Evolutionary conservation across 495 filamentous ascomycete genomes (phyloP).

Genomic region (Xylaria sp.): DNA sequence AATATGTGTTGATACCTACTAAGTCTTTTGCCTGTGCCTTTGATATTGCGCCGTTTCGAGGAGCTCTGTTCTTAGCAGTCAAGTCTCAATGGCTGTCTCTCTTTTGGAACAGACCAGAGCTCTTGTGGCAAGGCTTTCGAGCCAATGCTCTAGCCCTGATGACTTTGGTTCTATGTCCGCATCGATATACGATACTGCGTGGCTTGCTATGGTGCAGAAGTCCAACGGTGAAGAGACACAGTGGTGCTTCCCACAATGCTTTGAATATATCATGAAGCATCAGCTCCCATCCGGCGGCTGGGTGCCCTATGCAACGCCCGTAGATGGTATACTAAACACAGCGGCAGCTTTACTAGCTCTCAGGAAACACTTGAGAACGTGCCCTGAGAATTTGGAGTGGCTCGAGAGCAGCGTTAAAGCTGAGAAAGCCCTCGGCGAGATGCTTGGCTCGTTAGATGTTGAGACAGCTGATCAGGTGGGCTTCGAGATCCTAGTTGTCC

Average conservation of each 20-base stretch:
- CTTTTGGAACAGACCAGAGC: background rate
- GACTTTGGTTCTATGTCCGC: slow-evolving; percentile 34
- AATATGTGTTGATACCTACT: too few relatives aligned
- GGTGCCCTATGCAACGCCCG: slow-evolving; percentile 35
- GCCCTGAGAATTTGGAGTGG: background rate
- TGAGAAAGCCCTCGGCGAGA: slow-evolving; percentile 10
- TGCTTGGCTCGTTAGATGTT: slow-evolving; percentile 17
- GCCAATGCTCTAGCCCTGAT: background rate
- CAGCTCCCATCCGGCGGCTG: slow-evolving; percentile 40
- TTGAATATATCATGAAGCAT: slow-evolving; percentile 27
- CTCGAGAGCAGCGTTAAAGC: slow-evolving; percentile 11
- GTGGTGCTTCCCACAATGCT: slow-evolving; percentile 49
- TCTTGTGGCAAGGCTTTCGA: background rate
- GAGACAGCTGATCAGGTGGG: slow-evolving; percentile 24
- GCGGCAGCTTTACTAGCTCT: slow-evolving; percentile 44
- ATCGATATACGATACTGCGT: slow-evolving; percentile 56
- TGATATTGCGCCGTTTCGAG: too few relatives aligned
- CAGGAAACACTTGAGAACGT: slow-evolving; percentile 23
- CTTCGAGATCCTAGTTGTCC: slow-evolving; percentile 26
- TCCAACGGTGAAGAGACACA: slow-evolving; percentile 12
- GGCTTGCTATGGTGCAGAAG: slow-evolving; percentile 53
- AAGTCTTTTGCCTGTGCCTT: too few relatives aligned
- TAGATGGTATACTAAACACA: slow-evolving; percentile 49
- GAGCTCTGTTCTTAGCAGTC: too few relatives aligned
- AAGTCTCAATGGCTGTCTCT: too few relatives aligned